A percentile compares a stretch with the other conserved stretches of the same genome.
Conservation (phyloP, 176 grass and related monocot genomes). For the Oryza glaberrima region DNA sequence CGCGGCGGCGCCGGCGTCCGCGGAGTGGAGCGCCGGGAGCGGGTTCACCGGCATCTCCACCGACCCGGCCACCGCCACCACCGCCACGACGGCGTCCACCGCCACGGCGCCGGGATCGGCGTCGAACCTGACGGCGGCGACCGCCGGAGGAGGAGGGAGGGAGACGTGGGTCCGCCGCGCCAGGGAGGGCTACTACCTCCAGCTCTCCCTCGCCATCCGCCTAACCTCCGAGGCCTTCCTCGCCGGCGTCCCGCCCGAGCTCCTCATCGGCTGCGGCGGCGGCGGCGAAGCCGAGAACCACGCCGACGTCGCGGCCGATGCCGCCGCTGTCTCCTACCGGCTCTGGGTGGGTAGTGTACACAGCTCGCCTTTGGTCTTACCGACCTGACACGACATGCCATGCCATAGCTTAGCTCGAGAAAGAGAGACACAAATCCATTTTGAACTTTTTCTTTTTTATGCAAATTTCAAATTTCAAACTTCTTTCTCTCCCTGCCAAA, state of each 20-base stretch:
- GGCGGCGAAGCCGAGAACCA: constrained; percentile 1
- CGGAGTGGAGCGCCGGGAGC: constrained; percentile 46
- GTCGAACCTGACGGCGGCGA: background rate
- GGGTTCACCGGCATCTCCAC: constrained; percentile 40
- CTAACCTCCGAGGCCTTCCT: constrained; percentile 87
- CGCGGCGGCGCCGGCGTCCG: constrained; percentile 1
- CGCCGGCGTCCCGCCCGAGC: constrained; percentile 53
- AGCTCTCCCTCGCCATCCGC: constrained; percentile 75
- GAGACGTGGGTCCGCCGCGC: constrained; percentile 70
- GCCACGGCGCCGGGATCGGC: constrained; percentile 39
- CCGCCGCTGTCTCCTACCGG: constrained; percentile 75
- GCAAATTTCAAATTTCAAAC: background rate
- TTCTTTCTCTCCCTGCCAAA: no score
- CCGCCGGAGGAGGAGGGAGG: constrained; percentile 11
- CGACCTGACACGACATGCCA: background rate
- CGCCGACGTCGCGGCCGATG: constrained; percentile 34
- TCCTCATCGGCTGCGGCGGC: constrained; percentile 32
- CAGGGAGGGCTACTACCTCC: constrained; percentile 89
- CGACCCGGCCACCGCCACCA: background rate
- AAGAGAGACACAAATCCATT: background rate
- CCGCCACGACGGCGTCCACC: constrained; percentile 51
- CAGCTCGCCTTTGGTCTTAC: background rate
- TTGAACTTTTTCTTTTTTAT: background rate
- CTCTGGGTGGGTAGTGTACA: constrained; percentile 67
- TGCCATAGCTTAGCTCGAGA: background rate